Evolutionary conservation across 345 rosid genomes (phyloP), one percentile per base, ranked within the genome.

Genomic region (Camelina sativa): DNA sequence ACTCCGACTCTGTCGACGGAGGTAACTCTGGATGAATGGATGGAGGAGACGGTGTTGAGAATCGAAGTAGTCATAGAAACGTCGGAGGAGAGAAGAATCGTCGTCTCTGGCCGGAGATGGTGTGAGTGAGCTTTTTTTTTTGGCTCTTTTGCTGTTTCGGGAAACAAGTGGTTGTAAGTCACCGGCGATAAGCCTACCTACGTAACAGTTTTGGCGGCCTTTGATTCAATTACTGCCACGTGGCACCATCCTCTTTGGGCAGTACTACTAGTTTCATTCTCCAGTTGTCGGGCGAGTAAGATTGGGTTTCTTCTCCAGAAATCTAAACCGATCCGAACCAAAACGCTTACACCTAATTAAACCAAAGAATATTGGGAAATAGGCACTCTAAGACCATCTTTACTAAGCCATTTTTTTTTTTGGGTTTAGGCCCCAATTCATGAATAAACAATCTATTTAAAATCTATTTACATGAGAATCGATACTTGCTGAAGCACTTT

Each of bases 61-160:
- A 86, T 57, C 30, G 89, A 84, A 69, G 97, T 85, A 69, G 97
- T 85, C 96, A 91, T 91, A 65, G 82, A 50, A 82, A 34, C 38
- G 61, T 56, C 65, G 48, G 72, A 16, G 11, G 41, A 34, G 52
- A 56, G 54, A 63, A 23, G 28, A 25, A 25, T 25, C 28, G 28
- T 63, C 71, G 61, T 37, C 37, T 47, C 3, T 28, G 62, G 63
- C 62, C 74, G 63, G 79, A 41, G 68, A 53, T 9, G 52, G 46
- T 40, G n/a, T 28, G 73, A 66, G 35, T 62, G 66, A 76, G 65
- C 23, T 23, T 25, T 17, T 43, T 32, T 17, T 34, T 7, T 7
- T 35, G 41, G 3, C 4, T 22, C 4, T 22, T 35, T 65, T 37
- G 67, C 79, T 40, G 46, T 59, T 67, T 69, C 60, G 44, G 75